phyloP scores from a whole-genome alignment of 495 filamentous ascomycete species.

The Penicillium flavigenum region DNA sequence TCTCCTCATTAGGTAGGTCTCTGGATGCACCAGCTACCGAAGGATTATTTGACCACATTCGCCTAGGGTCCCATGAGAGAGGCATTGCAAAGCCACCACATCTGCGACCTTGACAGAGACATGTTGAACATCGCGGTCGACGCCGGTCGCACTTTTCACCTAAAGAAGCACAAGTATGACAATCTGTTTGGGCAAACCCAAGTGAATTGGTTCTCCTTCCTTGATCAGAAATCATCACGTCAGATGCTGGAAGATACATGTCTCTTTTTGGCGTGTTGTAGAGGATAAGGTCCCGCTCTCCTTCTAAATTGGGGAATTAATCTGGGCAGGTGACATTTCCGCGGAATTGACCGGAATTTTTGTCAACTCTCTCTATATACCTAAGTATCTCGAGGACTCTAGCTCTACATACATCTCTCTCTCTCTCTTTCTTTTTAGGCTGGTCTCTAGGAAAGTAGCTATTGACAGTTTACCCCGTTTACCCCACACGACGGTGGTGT shows the following conservation, averaged over 20 bases:
- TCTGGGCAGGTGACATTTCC: not conserved
- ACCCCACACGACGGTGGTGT: too few species aligned
- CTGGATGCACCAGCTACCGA: not conserved
- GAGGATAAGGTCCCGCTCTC: not conserved
- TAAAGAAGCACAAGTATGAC: slow-evolving; percentile 20
- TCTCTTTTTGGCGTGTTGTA: not conserved
- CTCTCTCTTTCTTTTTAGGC: too few species aligned
- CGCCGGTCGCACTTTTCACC: slow-evolving; percentile 18
- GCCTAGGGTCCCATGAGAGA: slow-evolving; percentile 2
- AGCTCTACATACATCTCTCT: too few species aligned
- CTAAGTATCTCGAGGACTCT: too few species aligned
- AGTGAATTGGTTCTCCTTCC: slow-evolving; percentile 25
- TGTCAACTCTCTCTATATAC: not conserved
- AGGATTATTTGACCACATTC: slow-evolving; percentile 1
- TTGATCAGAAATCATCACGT: slow-evolving; percentile 8
- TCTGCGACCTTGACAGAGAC: slow-evolving; percentile 7
- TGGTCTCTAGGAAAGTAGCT: too few species aligned
- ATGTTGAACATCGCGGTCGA: slow-evolving; percentile 16
- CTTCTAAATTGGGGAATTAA: not conserved
- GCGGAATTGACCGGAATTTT: not conserved
- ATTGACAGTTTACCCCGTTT: too few species aligned
- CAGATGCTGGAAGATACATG: not conserved
- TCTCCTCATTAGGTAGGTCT: slow-evolving; percentile 2
- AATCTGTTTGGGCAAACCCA: slow-evolving; percentile 21
- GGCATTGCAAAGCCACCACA: slow-evolving; percentile 10